Base-by-base conservation (phyloP, 2,329 filamentous ascomycete genomes). In the Penicillium sp. region DNA sequence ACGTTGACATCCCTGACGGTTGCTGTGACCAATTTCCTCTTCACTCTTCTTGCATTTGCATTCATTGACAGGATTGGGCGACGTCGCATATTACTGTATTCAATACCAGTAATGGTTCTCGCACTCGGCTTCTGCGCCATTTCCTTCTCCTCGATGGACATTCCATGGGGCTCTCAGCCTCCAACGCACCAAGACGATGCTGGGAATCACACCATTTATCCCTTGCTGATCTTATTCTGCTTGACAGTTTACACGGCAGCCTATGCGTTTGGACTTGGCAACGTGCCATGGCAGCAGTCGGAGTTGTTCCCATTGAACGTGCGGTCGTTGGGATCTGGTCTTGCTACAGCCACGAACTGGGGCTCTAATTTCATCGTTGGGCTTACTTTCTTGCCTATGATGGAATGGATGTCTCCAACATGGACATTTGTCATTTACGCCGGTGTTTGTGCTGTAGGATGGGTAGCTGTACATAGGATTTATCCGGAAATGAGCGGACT, bases 251-350 rank as follows among this genome's bases (percentile, higher is more conserved):
- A 96, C 73, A 92, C 96, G 2, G 89, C 91, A 9, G 83, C 88
- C 1, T 98, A 96, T 71, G 93, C 93, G 1, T 80, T 93, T 1
- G 93, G 93, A 2, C 82, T 98, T 2, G 93, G 93, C 9, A 96
- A 92, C 67, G 92, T 98, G 3, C 93, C 93, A 0, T 98, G 93
- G 93, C 93, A 96, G 82, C 93, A 96, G 77, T 91, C 88, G 65
- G 93, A 98, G 77, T 83, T 96, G 31, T 97, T 97, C 70, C 90
- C 92, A 1, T 71, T 85, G 19, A 77, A 80, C 19, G 80, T 89
- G 49, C 83, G 88, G 59, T 88, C 85, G 71, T 75, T 87, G 19
- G 84, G 85, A 31, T 87, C 85, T 1, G 80, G 81, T 14, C 70
- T 88, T 27, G 80, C 83, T 8, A 85, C 93, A 8, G 88, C 88